Percentiles rank a stretch among this genome's conserved stretches.
These are phyloP conservation scores for Clitoria ternatea DNA, from an alignment of 306 rosid species.

Conservation along the genomic window DNA sequence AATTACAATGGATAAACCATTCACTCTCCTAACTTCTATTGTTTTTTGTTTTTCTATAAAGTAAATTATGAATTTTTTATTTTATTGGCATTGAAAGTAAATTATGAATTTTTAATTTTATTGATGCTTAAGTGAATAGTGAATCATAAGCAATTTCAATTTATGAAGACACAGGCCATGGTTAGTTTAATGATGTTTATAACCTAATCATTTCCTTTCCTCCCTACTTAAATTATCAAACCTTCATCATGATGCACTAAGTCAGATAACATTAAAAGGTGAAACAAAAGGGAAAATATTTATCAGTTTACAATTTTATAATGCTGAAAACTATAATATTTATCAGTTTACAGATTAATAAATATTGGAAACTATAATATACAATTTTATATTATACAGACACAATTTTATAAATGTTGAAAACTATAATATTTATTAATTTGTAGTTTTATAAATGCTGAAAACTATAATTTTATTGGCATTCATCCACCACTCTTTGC, in stretches of 20 bases:
- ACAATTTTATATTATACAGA: too few species aligned
- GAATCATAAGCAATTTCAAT: neutral
- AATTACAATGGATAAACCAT: neutral
- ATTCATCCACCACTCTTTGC: too few species aligned
- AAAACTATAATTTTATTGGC: too few species aligned
- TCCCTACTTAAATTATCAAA: constrained; percentile 4
- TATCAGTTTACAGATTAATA: too few species aligned
- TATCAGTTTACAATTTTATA: too few species aligned
- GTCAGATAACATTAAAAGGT: neutral
- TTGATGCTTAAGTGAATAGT: neutral
- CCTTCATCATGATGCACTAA: neutral
- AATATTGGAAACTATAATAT: too few species aligned
- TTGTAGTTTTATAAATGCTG: too few species aligned
- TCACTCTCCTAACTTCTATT: neutral
- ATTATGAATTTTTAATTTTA: neutral
- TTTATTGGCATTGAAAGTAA: neutral
- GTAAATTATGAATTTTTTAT: constrained; percentile 2
- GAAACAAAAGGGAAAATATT: neutral
- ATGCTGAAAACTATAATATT: too few species aligned
- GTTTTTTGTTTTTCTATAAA: neutral
- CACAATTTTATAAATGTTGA: too few species aligned
- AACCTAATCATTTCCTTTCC: neutral
- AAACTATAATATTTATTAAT: too few species aligned
- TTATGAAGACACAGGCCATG: neutral
- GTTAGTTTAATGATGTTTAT: neutral